Conservation (phyloP, 2,329 filamentous ascomycete species). For the Cladorrhinum sp. region DNA sequence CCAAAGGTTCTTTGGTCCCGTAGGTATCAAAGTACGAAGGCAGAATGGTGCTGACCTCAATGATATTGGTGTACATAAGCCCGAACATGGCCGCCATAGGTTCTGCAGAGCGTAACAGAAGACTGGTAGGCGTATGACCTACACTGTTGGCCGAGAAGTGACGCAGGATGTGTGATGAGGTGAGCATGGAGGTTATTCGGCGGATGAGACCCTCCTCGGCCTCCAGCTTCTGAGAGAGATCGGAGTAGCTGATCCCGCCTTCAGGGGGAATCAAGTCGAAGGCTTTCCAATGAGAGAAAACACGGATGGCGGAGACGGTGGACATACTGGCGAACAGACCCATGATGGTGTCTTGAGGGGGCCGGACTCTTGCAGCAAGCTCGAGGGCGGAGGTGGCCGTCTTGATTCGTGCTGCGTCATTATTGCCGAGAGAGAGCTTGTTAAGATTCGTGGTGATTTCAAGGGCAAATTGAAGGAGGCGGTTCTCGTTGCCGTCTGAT, state of each 20-base stretch:
- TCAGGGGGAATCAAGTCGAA: slow-evolving; percentile 26
- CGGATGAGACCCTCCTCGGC: slow-evolving; percentile 22
- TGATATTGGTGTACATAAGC: slow-evolving; percentile 26
- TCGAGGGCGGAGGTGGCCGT: slow-evolving; percentile 17
- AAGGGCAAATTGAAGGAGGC: slow-evolving; percentile 13
- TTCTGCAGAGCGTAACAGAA: slow-evolving; percentile 15
- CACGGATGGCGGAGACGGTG: slow-evolving; percentile 24
- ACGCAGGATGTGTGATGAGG: slow-evolving; percentile 22
- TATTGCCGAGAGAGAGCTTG: background rate
- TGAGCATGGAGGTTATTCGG: slow-evolving; percentile 24
- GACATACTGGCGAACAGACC: slow-evolving; percentile 23
- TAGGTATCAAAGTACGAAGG: slow-evolving; percentile 31
- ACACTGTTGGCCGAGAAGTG: slow-evolving; percentile 2
- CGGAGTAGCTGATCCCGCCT: slow-evolving; percentile 21
- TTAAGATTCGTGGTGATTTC: slow-evolving; percentile 15
- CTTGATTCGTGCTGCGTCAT: slow-evolving; percentile 14
- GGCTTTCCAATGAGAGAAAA: slow-evolving; percentile 28
- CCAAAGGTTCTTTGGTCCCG: slow-evolving; percentile 27
- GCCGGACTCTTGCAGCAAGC: slow-evolving; percentile 18
- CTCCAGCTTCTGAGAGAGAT: slow-evolving; percentile 18
- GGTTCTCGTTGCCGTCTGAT: background rate
- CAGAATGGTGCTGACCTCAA: slow-evolving; percentile 22
- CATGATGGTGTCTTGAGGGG: slow-evolving; percentile 26
- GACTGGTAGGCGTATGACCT: slow-evolving; percentile 23
- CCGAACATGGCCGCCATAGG: slow-evolving; percentile 27